phyloP scores from a whole-genome alignment of 2,329 filamentous ascomycete species.

The Neobulgaria alba region DNA sequence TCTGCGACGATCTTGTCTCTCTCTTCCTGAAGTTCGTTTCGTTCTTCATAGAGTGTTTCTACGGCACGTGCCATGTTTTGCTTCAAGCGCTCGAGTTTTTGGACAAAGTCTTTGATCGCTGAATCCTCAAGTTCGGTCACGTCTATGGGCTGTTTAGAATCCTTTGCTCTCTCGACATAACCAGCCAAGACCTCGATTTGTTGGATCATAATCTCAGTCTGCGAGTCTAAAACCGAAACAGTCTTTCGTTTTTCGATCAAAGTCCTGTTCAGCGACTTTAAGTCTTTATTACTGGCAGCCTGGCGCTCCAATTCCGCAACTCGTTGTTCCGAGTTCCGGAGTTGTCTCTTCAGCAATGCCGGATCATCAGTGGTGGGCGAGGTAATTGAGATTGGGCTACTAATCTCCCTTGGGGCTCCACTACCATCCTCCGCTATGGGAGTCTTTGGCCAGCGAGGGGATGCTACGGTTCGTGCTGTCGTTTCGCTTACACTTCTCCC shows the following conservation, averaged over 20 bases:
- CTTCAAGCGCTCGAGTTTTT: slow-evolving; percentile 57
- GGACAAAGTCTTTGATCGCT: slow-evolving; percentile 84
- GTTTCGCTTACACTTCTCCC: slow-evolving; percentile 58
- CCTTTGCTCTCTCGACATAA: slow-evolving; percentile 79
- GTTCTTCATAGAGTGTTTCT: slow-evolving; percentile 57
- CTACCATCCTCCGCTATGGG: slow-evolving; percentile 48
- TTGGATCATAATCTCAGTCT: slow-evolving; percentile 90
- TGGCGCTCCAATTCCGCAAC: slow-evolving; percentile 83
- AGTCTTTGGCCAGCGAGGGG: slow-evolving; percentile 61
- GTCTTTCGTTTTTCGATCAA: slow-evolving; percentile 90
- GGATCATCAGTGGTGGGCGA: slow-evolving; percentile 55
- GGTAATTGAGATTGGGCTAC: slow-evolving; percentile 60
- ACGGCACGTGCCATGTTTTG: slow-evolving; percentile 47
- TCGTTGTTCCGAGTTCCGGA: slow-evolving; percentile 72
- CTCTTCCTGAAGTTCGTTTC: slow-evolving; percentile 77
- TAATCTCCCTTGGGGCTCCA: slow-evolving; percentile 50
- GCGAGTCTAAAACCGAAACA: slow-evolving; percentile 86
- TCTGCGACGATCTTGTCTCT: slow-evolving; percentile 73
- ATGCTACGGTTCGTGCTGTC: slow-evolving; percentile 54
- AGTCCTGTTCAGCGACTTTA: slow-evolving; percentile 67
- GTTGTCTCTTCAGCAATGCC: slow-evolving; percentile 60
- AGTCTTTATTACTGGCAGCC: slow-evolving; percentile 47
- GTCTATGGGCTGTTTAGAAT: slow-evolving; percentile 71
- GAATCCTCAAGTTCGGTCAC: slow-evolving; percentile 77
- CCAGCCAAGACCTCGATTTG: slow-evolving; percentile 85